These are phyloP conservation scores for Colletotrichum australisinense DNA, from an alignment of 2,329 filamentous ascomycete genomes.

Conservation along the genomic window DNA sequence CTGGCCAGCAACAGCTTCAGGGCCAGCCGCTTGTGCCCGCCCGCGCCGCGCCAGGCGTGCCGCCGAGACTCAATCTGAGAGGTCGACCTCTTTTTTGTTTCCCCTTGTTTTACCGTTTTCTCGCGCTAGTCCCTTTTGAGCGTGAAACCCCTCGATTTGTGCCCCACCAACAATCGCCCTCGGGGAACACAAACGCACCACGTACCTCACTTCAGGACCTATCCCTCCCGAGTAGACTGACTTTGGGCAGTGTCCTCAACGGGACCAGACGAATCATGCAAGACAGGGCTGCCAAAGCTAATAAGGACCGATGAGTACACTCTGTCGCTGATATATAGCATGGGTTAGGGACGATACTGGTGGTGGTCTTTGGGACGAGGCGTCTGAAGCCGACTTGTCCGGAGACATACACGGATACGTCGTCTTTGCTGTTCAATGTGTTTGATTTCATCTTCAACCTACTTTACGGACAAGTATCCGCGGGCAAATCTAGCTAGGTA, in stretches of 20 bases:
- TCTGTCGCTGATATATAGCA: background rate
- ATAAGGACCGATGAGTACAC: too few species aligned
- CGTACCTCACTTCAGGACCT: background rate
- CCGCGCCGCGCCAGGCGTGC: conserved; percentile 17
- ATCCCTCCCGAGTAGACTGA: background rate
- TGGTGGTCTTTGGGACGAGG: background rate
- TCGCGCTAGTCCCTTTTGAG: conserved; percentile 32
- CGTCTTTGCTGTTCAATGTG: background rate
- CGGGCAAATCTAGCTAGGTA: too few species aligned
- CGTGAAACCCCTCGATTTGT: conserved; percentile 33
- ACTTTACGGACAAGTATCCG: background rate
- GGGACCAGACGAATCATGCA: conserved; percentile 11
- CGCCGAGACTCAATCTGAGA: conserved; percentile 29
- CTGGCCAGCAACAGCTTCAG: background rate
- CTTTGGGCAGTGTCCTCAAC: conserved; percentile 6
- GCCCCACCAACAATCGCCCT: conserved; percentile 31
- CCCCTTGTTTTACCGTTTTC: conserved; percentile 31
- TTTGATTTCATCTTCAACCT: background rate
- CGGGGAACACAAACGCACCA: conserved; percentile 8
- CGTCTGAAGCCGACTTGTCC: background rate
- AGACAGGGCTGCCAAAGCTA: background rate
- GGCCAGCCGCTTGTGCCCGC: background rate
- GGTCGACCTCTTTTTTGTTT: conserved; percentile 19
- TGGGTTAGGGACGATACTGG: background rate
- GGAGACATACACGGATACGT: background rate